These are phyloP conservation scores for Aspergillus cejpii DNA, from an alignment of 2,329 filamentous ascomycete species.

Conservation along the genomic window DNA sequence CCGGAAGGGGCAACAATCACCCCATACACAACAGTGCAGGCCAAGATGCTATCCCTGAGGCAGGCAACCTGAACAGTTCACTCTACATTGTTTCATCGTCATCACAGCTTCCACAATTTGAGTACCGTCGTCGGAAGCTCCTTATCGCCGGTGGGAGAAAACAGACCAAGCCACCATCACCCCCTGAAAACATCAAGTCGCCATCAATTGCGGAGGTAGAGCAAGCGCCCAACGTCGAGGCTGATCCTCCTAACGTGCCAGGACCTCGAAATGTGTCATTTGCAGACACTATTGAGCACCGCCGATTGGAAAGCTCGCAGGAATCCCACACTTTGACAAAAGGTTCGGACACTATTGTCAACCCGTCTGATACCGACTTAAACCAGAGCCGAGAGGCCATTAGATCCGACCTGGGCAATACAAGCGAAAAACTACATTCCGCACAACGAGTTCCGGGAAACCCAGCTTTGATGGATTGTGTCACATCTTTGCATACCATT, in stretches of 20 bases:
- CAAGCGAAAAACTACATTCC: constrained; percentile 30
- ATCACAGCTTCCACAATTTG: constrained; percentile 36
- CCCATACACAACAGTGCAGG: background rate
- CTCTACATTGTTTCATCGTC: constrained; percentile 31
- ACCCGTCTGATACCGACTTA: constrained; percentile 10
- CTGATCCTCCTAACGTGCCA: background rate
- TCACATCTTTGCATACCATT: constrained; percentile 37
- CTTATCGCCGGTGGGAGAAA: constrained; percentile 5
- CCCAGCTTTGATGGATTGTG: constrained; percentile 25
- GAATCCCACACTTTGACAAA: constrained; percentile 11
- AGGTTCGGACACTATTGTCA: constrained; percentile 12
- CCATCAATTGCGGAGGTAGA: background rate
- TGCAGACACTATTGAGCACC: background rate
- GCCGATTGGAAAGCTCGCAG: background rate
- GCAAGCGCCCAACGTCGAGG: background rate
- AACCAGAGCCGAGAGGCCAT: constrained; percentile 6
- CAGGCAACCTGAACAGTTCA: constrained; percentile 15
- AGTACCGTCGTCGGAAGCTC: constrained; percentile 29
- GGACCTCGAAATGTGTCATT: background rate
- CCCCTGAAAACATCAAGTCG: background rate
- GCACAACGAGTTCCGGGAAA: constrained; percentile 32
- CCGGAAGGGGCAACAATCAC: background rate
- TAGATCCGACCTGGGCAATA: constrained; percentile 14
- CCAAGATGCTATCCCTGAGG: background rate
- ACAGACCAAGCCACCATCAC: constrained; percentile 6